Base-by-base conservation (phyloP, 2,329 filamentous ascomycete genomes). In the Phialophora verrucosa region DNA sequence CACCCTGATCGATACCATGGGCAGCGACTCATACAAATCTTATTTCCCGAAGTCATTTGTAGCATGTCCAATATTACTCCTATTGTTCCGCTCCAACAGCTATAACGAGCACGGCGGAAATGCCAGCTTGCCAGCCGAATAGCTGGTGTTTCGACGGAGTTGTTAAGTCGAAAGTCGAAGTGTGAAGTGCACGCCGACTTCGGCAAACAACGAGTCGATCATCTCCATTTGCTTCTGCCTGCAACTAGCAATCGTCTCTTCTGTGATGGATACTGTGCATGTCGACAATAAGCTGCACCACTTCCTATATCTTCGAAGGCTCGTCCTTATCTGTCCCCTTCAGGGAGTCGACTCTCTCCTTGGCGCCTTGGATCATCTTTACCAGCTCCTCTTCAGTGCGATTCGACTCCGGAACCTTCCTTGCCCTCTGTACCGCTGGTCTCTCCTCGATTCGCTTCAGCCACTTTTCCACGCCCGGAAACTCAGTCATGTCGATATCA, bases 401-500 rank as follows among this genome's bases (percentile, higher is more conserved):
- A 12, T 14, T 32, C 31, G 51, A 17, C 27, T 59, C 50, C 3
- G 66, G 63, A 59, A 68, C 42, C 59, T 62, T 47, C 20, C 65
- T 63, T 1, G 70, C 71, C 23, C 35, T 59, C 65, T 74, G 61
- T 14, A 78, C 75, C 1, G 76, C 76, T 5, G 67, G 65, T n/a
- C 76, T 71, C 61, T 71, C 65, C 0, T 63, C 66, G 25, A 78
- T 78, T 25, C 71, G 63, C 23, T 75, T 73, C 14, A 65, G 44
- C 76, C 76, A 78, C 44, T 71, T 75, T 47, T 75, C 67, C 58
- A 78, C 29, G 4, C 74, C 72, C 0, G 76, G 77, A 57, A 71
- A 78, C 57, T 76, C 74, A 5, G 59, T 61, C 5, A 78, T 59
- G 53, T 78, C 73, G 54, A 77, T 72, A 29, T 75, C 75, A 57